A percentile compares a stretch with the other conserved stretches of the same genome.
Evolutionary conservation across 805 yeast species (phyloP).

Genomic region (Sugiyamaella smithiae): DNA sequence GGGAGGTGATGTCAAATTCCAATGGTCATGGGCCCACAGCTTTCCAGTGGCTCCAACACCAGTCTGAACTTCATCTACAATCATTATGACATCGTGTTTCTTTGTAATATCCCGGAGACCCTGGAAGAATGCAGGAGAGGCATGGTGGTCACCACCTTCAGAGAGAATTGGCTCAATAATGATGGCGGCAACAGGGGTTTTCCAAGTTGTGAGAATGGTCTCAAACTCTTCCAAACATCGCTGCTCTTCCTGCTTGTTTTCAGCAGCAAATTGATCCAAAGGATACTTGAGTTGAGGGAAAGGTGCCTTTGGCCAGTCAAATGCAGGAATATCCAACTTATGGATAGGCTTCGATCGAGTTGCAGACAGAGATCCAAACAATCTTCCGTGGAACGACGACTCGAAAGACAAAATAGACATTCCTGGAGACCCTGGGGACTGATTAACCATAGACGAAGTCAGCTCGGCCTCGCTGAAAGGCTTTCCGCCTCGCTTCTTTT

Average conservation of each 20-base stretch:
- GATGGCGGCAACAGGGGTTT: conserved; percentile 75
- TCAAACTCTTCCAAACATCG: conserved; percentile 79
- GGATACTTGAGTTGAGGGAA: conserved; percentile 87
- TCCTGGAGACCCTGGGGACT: conserved; percentile 86
- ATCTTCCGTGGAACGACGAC: conserved; percentile 91
- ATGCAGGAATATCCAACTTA: conserved; percentile 82
- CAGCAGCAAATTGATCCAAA: conserved; percentile 59
- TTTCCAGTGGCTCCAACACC: conserved; percentile 87
- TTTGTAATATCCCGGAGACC: conserved; percentile 73
- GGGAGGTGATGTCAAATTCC: conserved; percentile 69
- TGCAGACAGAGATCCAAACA: conserved; percentile 86
- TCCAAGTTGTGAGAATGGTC: conserved; percentile 61
- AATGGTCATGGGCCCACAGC: conserved; percentile 88
- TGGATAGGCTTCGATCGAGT: conserved; percentile 95
- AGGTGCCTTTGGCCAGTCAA: conserved; percentile 96
- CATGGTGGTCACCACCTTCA: conserved; percentile 92
- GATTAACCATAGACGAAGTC: conserved; percentile 70
- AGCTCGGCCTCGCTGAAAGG: conserved; percentile 61
- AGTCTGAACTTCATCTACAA: conserved; percentile 86
- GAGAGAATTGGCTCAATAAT: conserved; percentile 90
- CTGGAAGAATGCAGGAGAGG: conserved; percentile 73
- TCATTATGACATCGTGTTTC: conserved; percentile 66
- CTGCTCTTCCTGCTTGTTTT: conserved; percentile 73
- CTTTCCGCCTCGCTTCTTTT: conserved; percentile 61
- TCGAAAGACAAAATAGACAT: conserved; percentile 82